Evolutionary conservation across 768 basidiomycete genomes (phyloP), one percentile per base, ranked within the genome.

Genomic region (Panellus pusillus): DNA sequence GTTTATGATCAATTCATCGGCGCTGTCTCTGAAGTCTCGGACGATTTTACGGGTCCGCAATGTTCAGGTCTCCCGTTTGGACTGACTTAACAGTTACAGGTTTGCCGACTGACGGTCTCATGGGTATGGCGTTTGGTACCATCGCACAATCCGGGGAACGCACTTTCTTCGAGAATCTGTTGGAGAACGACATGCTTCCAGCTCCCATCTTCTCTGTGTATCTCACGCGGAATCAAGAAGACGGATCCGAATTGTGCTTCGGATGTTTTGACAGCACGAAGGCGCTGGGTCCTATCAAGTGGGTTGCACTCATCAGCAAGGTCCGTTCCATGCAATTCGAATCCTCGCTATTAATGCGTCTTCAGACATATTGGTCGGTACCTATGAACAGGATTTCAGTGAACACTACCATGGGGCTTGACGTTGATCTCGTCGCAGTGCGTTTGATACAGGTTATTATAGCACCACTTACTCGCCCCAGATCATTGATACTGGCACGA

Each of bases 401-500:
- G 12, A 61, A 67, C 37, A 37, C 51, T 9, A 61, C 54, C 8
- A 14, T 55, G 27, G 56, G 9, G 50, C 58, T 28, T 35, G 58
- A 47, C 54, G 69, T 60, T 19, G 68, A 61, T n/a, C 47, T 68
- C 6, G 44, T 73, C 29, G 79, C 80, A 6, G 78, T 79, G 47
- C 57, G 70, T 61, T 17, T 0, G 7, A n/a, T 45, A 9, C 40
- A 1, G 32, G 3, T 18, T 36, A 6, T 31, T 1, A n/a, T 17
- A 9, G 19, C 5, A 9, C 17, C 27, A 1, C 31, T 18, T 9
- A 5, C 29, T 41, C 37, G 31, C 27, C 15, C 29, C 42, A 86
- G 84, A 82, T 84, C 17, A 76, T 88, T 53, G 87, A 88, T 61
- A 84, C 84, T 0, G 86, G 87, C 28, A 86, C 84, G 4, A 81